Conservation (phyloP, 164 flowering plant species). For the Chimonanthus praecox region DNA sequence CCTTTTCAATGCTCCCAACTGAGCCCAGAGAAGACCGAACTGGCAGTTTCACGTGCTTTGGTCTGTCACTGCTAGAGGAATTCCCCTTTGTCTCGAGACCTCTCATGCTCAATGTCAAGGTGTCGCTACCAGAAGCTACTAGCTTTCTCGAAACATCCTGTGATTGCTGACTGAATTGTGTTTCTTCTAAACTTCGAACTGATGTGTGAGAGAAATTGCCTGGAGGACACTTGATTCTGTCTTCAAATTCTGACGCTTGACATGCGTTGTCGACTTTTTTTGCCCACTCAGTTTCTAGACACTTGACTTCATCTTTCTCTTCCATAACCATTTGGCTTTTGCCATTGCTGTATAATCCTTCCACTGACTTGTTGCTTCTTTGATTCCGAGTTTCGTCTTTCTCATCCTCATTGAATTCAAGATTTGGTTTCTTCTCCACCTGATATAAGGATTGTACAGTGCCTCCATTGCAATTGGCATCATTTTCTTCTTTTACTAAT, state of each 20-base stretch:
- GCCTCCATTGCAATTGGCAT: not conserved
- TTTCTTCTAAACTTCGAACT: not conserved
- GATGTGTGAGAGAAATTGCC: not conserved
- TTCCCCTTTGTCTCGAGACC: slow-evolving; percentile 22
- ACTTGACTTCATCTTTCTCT: slow-evolving; percentile 16
- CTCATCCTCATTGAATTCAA: slow-evolving; percentile 11
- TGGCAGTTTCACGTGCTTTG: slow-evolving; percentile 49
- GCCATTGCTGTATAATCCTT: slow-evolving; percentile 11
- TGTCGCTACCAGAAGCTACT: slow-evolving; percentile 13
- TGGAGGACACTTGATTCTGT: not conserved
- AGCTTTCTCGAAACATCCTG: slow-evolving; percentile 16
- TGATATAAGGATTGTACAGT: slow-evolving; percentile 11
- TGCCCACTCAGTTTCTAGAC: slow-evolving; percentile 19
- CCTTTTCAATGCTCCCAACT: slow-evolving; percentile 30
- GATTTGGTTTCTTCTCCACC: slow-evolving; percentile 8
- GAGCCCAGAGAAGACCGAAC: slow-evolving; percentile 54
- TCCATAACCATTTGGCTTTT: slow-evolving; percentile 14
- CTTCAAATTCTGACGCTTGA: slow-evolving; percentile 18
- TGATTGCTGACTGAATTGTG: slow-evolving; percentile 6
- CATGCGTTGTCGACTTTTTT: slow-evolving; percentile 14
- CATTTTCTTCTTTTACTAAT: slow-evolving; percentile 7
- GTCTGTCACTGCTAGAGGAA: slow-evolving; percentile 25
- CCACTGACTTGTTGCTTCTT: slow-evolving; percentile 11
- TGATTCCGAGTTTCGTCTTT: slow-evolving; percentile 10
- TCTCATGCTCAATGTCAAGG: slow-evolving; percentile 16